Percentiles rank a stretch among this genome's conserved stretches.
Conservation (phyloP, 345 rosid species). For the Mallotus nudiflorus region DNA sequence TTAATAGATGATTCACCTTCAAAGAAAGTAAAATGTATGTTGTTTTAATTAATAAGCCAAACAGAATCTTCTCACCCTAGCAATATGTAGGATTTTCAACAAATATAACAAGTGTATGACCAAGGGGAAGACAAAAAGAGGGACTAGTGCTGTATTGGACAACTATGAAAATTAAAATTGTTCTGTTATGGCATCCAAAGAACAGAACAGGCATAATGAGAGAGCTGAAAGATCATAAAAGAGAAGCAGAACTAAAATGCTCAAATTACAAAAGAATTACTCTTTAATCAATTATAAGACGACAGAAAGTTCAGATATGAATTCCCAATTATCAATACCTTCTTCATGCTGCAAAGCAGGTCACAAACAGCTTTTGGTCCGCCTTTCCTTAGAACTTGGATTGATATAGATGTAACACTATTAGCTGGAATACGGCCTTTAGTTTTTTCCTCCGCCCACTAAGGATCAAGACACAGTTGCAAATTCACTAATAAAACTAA, state of each 20-base stretch:
- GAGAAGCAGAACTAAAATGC: background rate
- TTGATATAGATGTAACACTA: slow-evolving; percentile 71
- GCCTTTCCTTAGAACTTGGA: slow-evolving; percentile 77
- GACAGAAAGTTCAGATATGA: background rate
- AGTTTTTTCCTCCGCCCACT: slow-evolving; percentile 99
- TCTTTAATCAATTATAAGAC: background rate
- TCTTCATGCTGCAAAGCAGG: slow-evolving; percentile 64
- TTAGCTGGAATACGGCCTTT: slow-evolving; percentile 61
- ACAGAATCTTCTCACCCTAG: too few species aligned
- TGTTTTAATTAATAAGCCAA: too few species aligned
- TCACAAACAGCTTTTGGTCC: slow-evolving; percentile 93
- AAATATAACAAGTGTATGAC: background rate
- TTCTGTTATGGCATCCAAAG: background rate
- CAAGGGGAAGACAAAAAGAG: background rate
- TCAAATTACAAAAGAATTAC: background rate
- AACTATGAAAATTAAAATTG: background rate
- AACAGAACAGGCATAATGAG: background rate
- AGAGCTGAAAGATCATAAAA: background rate
- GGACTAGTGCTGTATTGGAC: background rate
- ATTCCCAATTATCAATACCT: slow-evolving; percentile 46
- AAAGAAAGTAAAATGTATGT: too few species aligned
- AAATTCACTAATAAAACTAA: slow-evolving; percentile 17
- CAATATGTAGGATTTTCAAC: background rate
- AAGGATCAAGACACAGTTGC: slow-evolving; percentile 19
- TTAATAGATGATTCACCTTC: background rate